Conservation (phyloP, 768 basidiomycete species). For the Inosperma sp. region DNA sequence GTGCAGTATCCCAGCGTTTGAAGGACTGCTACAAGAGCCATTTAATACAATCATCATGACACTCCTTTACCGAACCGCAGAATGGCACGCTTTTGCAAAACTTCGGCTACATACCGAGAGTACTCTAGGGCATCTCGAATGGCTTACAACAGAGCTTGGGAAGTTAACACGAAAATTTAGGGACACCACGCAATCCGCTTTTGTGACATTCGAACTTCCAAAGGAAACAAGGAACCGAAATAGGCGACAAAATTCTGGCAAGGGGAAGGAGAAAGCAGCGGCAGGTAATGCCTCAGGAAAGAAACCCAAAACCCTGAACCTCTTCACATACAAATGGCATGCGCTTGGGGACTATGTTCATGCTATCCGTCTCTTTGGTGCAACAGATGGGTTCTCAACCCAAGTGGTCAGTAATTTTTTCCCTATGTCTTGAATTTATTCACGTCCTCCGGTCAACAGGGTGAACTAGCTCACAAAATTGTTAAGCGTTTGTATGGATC, state of each 20-base stretch:
- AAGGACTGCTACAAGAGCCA: no score
- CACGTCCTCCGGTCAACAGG: neutral
- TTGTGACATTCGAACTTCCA: conserved; percentile 32
- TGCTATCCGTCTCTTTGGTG: conserved; percentile 24
- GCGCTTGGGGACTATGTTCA: conserved; percentile 28
- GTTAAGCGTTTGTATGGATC: no score
- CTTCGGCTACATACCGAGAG: conserved; percentile 23
- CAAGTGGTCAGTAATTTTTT: conserved; percentile 27
- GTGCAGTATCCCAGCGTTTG: neutral
- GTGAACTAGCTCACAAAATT: no score
- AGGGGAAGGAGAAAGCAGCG: no score
- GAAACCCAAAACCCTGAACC: conserved; percentile 20
- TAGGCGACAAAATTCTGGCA: no score
- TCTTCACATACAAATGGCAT: no score
- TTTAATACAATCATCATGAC: no score
- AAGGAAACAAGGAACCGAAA: conserved; percentile 29
- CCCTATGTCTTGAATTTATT: conserved; percentile 12
- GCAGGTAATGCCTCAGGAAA: neutral
- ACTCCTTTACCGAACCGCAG: no score
- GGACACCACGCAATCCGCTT: conserved; percentile 23
- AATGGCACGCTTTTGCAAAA: no score
- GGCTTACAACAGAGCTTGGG: conserved; percentile 24
- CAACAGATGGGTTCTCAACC: conserved; percentile 34
- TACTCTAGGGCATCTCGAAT: conserved; percentile 21
- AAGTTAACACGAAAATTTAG: conserved; percentile 19